Conservation (phyloP, 2,329 filamentous ascomycete species). For the Dactylellina leptospora region DNA sequence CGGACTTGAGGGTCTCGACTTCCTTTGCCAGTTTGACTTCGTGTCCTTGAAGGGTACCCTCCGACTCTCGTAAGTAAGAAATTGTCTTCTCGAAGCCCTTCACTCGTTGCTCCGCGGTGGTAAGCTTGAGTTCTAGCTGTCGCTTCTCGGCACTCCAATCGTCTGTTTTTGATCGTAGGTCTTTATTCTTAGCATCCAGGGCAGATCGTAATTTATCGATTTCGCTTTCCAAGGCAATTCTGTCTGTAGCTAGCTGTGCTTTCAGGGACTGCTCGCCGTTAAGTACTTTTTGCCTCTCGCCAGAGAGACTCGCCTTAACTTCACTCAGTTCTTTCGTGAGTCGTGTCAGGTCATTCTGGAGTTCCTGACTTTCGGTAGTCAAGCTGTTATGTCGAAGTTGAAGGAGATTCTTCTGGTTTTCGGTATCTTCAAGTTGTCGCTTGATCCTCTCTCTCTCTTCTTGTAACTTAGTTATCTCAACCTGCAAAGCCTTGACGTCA, state of each 20-base stretch:
- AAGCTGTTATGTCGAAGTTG: conserved; percentile 75
- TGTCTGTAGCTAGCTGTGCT: conserved; percentile 57
- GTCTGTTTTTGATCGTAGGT: conserved; percentile 52
- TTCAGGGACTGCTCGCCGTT: conserved; percentile 73
- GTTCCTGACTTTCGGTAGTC: conserved; percentile 71
- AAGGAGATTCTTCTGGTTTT: conserved; percentile 72
- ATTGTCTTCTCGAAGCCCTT: conserved; percentile 75
- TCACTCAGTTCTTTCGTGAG: conserved; percentile 65
- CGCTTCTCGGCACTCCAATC: conserved; percentile 65
- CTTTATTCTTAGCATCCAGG: conserved; percentile 53
- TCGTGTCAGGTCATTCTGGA: conserved; percentile 71
- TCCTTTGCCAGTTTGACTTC: conserved; percentile 66
- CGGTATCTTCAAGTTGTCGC: conserved; percentile 55
- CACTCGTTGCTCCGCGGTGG: conserved; percentile 73
- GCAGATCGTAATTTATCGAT: conserved; percentile 55
- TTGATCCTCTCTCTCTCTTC: conserved; percentile 55
- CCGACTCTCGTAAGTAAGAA: conserved; percentile 58
- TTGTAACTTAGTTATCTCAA: conserved; percentile 59
- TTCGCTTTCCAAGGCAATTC: conserved; percentile 55
- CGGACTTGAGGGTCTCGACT: conserved; percentile 76
- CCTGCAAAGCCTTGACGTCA: conserved; percentile 55
- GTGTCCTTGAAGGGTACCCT: conserved; percentile 44
- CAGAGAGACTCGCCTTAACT: conserved; percentile 64
- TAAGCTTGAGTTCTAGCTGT: conserved; percentile 71
- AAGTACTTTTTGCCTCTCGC: conserved; percentile 71